phyloP scores from a whole-genome alignment of 768 basidiomycete species.

The Boletus subparvulus region DNA sequence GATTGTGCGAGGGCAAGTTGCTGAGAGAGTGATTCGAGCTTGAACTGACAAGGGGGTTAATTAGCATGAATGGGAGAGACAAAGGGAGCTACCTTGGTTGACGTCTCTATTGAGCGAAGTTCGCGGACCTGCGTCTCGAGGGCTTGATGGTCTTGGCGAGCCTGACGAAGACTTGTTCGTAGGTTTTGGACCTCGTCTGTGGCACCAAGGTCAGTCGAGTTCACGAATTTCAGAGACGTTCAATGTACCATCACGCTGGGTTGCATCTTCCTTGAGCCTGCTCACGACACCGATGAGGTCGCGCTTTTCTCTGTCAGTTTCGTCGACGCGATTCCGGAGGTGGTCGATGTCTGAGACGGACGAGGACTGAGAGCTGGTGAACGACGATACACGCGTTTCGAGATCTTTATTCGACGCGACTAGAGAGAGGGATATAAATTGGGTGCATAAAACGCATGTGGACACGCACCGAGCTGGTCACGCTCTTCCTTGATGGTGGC shows the following conservation, averaged over 20 bases:
- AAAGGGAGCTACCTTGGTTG: constrained; percentile 57
- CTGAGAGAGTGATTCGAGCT: constrained; percentile 78
- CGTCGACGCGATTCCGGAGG: constrained; percentile 62
- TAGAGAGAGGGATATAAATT: constrained; percentile 29
- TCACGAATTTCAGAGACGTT: not conserved
- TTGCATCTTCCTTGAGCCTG: constrained; percentile 72
- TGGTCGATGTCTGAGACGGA: constrained; percentile 62
- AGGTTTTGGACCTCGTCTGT: constrained; percentile 72
- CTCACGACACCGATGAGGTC: constrained; percentile 83
- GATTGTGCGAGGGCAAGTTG: constrained; percentile 75
- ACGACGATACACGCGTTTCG: constrained; percentile 53
- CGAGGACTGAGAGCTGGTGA: constrained; percentile 58
- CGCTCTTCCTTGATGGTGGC: constrained; percentile 57
- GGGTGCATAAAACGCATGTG: constrained; percentile 2
- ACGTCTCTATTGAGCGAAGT: constrained; percentile 69
- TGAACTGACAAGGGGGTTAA: constrained; percentile 56
- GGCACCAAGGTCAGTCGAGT: not conserved
- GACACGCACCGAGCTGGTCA: constrained; percentile 60
- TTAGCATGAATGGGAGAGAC: not conserved
- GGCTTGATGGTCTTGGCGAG: constrained; percentile 67
- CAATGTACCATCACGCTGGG: constrained; percentile 69
- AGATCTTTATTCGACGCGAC: constrained; percentile 46
- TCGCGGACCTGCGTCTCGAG: constrained; percentile 71
- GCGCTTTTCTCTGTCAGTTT: constrained; percentile 86
- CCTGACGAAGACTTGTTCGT: constrained; percentile 67